Conservation (phyloP, 495 filamentous ascomycete genomes). For the Talaromyces nanjingensis region DNA sequence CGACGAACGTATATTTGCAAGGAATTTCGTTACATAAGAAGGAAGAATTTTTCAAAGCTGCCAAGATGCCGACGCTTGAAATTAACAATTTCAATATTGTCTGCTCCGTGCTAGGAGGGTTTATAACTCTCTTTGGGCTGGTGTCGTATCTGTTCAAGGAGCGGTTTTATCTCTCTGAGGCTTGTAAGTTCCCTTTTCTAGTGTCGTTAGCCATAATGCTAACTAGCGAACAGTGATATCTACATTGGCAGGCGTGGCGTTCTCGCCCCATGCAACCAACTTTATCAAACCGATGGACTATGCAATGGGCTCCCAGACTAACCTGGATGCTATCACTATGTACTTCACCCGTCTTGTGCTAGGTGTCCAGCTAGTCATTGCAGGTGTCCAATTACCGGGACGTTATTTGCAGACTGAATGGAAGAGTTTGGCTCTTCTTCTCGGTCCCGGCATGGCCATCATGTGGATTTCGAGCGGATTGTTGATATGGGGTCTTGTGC, state of each 20-base stretch:
- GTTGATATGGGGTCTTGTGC: conserved; percentile 72
- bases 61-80: conserved; percentile 68
- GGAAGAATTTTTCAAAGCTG: background rate
- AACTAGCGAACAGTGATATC: conserved; percentile 59
- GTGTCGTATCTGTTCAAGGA: conserved; percentile 89
- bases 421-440: conserved; percentile 65
- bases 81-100: conserved; percentile 86
- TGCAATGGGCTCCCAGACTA: conserved; percentile 52
- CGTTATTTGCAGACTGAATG: conserved; percentile 77
- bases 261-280: conserved; percentile 73
- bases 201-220: background rate
- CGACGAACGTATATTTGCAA: too few relatives aligned
- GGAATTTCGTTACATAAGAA: background rate
- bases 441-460: conserved; percentile 77
- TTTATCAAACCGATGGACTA: conserved; percentile 73
- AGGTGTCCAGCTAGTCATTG: conserved; percentile 83
- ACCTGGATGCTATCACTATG: conserved; percentile 61
- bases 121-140: conserved; percentile 79
- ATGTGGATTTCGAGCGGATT: conserved; percentile 87
- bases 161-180: conserved; percentile 85
- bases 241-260: conserved; percentile 66
- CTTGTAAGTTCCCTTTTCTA: conserved; percentile 48
- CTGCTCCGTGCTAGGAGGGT: conserved; percentile 75
- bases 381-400: conserved; percentile 85
- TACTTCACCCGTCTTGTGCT: conserved; percentile 85